These are phyloP conservation scores for Saccharomyces pastorianus DNA, from an alignment of 1,139 yeast species.

Conservation along the genomic window DNA sequence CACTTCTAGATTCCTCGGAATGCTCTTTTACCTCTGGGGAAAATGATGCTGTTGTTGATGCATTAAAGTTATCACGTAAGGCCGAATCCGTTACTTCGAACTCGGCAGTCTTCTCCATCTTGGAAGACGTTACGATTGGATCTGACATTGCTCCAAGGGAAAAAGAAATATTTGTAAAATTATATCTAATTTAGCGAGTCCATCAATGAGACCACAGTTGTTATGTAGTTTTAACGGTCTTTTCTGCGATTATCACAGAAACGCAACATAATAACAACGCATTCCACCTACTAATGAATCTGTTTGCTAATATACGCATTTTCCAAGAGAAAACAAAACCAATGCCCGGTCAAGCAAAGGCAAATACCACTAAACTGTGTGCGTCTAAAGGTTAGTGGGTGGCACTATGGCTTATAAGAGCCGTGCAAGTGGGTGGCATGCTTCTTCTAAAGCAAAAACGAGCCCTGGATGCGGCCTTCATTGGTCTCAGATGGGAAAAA, in stretches of 20 bases:
- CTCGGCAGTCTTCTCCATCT: not conserved
- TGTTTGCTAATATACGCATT: not conserved
- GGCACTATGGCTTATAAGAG: not conserved
- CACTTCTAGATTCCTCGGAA: not conserved
- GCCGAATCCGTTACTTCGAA: not conserved
- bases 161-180: not conserved
- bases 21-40: not conserved
- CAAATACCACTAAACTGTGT: not conserved
- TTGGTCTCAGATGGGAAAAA: not conserved
- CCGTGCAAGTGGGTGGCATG: not conserved
- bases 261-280: not conserved
- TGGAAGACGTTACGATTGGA: conserved; percentile 2
- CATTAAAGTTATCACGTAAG: not conserved
- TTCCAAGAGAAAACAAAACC: too few species aligned
- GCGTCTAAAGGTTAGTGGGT: too few species aligned
- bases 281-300: not conserved
- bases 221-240: not conserved
- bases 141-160: not conserved
- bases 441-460: not conserved
- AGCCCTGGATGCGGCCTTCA: not conserved
- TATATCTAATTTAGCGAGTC: not conserved
- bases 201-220: not conserved
- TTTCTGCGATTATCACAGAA: not conserved
- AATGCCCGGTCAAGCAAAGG: not conserved
- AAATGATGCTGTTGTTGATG: not conserved